Percentiles rank a stretch among this genome's conserved stretches.
phyloP scores from a whole-genome alignment of 306 rosid genomes.

The Trichosanthes truncata region DNA sequence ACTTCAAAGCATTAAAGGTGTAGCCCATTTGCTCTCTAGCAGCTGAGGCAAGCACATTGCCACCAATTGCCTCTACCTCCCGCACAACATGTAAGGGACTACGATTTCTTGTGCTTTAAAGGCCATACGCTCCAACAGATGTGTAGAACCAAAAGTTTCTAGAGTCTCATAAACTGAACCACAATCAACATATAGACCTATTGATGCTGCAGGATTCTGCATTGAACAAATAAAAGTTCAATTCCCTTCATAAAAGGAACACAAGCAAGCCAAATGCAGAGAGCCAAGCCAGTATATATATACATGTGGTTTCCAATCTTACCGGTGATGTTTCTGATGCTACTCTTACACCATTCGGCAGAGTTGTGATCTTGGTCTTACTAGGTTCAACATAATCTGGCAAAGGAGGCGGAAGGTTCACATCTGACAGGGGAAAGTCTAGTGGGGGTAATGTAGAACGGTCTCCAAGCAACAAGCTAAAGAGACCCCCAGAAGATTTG shows the following conservation, averaged over 20 bases:
- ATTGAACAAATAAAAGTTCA: slow-evolving; percentile 14
- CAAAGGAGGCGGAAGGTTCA: slow-evolving; percentile 55
- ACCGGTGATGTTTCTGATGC: slow-evolving; percentile 73
- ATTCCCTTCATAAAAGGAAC: neutral
- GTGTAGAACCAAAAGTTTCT: slow-evolving; percentile 58
- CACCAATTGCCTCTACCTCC: slow-evolving; percentile 93
- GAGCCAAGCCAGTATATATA: neutral
- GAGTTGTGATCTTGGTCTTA: slow-evolving; percentile 57
- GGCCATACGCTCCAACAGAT: slow-evolving; percentile 84
- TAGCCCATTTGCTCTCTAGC: slow-evolving; percentile 94
- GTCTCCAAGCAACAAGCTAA: slow-evolving; percentile 68
- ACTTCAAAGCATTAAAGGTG: slow-evolving; percentile 76
- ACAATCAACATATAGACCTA: slow-evolving; percentile 67
- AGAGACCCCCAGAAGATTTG: slow-evolving; percentile 55
- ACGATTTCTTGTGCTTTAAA: slow-evolving; percentile 71
- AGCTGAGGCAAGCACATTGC: slow-evolving; percentile 75
- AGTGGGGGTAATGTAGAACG: slow-evolving; percentile 51
- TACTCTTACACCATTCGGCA: slow-evolving; percentile 71
- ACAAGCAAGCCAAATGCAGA: neutral
- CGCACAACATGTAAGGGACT: slow-evolving; percentile 80
- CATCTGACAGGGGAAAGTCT: slow-evolving; percentile 59
- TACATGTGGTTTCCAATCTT: slow-evolving; percentile 6
- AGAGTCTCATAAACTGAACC: slow-evolving; percentile 85
- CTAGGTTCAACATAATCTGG: slow-evolving; percentile 66
- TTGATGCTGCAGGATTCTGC: slow-evolving; percentile 72